Evolutionary conservation across 768 basidiomycete genomes (phyloP).

Genomic region (Boletus tomentosulus): DNA sequence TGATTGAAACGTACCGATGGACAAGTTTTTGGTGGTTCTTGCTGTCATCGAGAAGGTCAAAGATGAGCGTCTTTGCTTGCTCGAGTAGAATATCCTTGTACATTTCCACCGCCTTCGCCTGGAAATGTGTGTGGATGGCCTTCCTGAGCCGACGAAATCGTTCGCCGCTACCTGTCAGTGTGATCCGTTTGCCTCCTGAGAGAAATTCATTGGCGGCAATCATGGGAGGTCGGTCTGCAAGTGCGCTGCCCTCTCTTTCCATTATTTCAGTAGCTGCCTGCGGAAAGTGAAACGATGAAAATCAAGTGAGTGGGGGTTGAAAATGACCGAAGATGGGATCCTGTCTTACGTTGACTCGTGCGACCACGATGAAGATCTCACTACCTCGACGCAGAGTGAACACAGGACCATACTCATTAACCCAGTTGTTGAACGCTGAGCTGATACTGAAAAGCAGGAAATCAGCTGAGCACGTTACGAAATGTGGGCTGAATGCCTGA

Average conservation of each 20-base stretch:
- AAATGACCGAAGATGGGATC: background rate
- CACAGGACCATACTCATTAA: slow-evolving; percentile 54
- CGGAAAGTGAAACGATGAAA: background rate
- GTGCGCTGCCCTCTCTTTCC: slow-evolving; percentile 53
- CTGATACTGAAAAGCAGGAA: slow-evolving; percentile 9
- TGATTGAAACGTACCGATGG: slow-evolving; percentile 38
- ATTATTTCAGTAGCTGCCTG: slow-evolving; percentile 56
- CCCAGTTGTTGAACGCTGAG: slow-evolving; percentile 45
- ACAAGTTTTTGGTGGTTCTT: slow-evolving; percentile 27
- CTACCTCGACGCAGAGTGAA: slow-evolving; percentile 50
- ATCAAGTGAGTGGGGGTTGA: no score
- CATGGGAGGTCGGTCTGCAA: slow-evolving; percentile 47
- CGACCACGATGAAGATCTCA: slow-evolving; percentile 15
- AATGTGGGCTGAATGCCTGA: background rate
- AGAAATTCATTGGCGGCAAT: slow-evolving; percentile 54
- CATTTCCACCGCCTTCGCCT: slow-evolving; percentile 41
- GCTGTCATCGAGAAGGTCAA: slow-evolving; percentile 33
- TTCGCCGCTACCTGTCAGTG: slow-evolving; percentile 47
- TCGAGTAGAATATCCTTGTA: slow-evolving; percentile 45
- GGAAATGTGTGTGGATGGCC: slow-evolving; percentile 51
- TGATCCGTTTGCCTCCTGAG: slow-evolving; percentile 50
- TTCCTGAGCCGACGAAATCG: slow-evolving; percentile 53
- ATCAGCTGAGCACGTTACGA: background rate
- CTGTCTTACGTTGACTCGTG: slow-evolving; percentile 15
- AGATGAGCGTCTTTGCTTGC: slow-evolving; percentile 20